Conservation (phyloP, 352 stramenopile genomes). For the Phytophthora idaei region DNA sequence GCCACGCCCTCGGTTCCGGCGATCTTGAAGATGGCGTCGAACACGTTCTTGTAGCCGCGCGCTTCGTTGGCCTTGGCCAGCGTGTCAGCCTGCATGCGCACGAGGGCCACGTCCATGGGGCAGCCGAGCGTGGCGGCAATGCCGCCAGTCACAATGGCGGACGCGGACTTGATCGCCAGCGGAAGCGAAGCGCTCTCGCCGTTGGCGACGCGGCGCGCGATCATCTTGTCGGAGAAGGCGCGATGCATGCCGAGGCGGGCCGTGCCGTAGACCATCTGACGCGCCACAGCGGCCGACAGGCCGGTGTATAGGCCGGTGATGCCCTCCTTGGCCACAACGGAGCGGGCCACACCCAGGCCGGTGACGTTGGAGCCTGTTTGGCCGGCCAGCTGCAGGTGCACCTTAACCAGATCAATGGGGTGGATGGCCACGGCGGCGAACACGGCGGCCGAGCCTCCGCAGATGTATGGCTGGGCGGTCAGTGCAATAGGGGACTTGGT, state of each 20-base stretch:
- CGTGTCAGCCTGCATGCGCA: conserved; percentile 98
- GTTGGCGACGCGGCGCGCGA: conserved; percentile 65
- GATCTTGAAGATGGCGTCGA: conserved; percentile 95
- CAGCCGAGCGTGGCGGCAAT: conserved; percentile 97
- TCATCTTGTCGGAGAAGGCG: conserved; percentile 82
- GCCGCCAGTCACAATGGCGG: conserved; percentile 74
- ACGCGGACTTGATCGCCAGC: conserved; percentile 74
- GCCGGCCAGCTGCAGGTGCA: conserved; percentile 87
- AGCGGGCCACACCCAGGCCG: conserved; percentile 74
- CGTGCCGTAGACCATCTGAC: conserved; percentile 89
- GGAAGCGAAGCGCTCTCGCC: conserved; percentile 74
- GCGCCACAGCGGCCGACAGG: conserved; percentile 78
- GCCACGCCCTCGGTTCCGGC: conserved; percentile 82
- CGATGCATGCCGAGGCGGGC: conserved; percentile 86
- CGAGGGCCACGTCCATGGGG: conserved; percentile 97
- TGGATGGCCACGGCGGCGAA: conserved; percentile 86
- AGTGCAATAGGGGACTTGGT: conserved; percentile 58
- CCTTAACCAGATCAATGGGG: conserved; percentile 92
- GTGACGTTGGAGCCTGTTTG: conserved; percentile 82
- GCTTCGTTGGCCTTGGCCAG: conserved; percentile 91
- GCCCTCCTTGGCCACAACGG: conserved; percentile 82
- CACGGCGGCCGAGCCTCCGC: conserved; percentile 73
- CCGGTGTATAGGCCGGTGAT: conserved; percentile 84
- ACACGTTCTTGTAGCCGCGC: conserved; percentile 99
- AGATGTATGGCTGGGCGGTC: conserved; percentile 78